A percentile compares a stretch with the other conserved stretches of the same genome.
phyloP scores from a whole-genome alignment of 78 protist species.

The Ministeria vibrans region DNA sequence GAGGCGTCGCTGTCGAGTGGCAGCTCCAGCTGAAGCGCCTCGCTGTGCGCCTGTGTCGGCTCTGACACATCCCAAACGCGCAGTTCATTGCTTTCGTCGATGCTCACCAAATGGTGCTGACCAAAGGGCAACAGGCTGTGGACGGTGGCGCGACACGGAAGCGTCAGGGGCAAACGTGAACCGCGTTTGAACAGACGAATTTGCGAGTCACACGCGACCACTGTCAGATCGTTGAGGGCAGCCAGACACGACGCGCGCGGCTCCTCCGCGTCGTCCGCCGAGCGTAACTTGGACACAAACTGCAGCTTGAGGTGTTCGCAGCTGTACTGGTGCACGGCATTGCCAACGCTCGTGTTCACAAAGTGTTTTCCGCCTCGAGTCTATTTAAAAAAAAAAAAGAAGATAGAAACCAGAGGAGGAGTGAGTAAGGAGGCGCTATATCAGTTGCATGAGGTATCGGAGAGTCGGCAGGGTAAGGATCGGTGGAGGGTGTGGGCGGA shows the following conservation, averaged over 20 bases:
- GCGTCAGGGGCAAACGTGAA: background rate
- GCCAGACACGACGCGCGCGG: background rate
- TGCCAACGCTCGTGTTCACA: slow-evolving; percentile 12
- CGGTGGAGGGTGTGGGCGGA: too few species aligned
- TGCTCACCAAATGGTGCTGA: background rate
- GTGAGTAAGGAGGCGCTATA: background rate
- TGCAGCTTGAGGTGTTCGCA: background rate
- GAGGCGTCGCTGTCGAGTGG: slow-evolving; percentile 15
- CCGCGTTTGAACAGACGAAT: background rate
- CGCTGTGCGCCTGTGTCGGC: background rate
- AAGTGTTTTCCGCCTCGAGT: slow-evolving; percentile 7
- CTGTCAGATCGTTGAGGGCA: background rate
- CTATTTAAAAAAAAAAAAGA: too few species aligned
- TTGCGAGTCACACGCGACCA: too few species aligned
- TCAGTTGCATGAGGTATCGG: background rate
- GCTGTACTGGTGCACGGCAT: slow-evolving; percentile 9
- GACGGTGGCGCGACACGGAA: background rate
- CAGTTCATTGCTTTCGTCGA: background rate
- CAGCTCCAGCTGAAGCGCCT: background rate
- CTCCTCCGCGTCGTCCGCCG: background rate
- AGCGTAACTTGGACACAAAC: background rate
- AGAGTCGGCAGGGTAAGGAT: background rate
- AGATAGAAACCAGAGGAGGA: too few species aligned
- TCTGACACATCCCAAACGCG: background rate
- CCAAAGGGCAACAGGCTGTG: background rate